Evolutionary conservation across 1,139 yeast genomes (phyloP), one percentile per base, ranked within the genome.

Genomic region (Scheffersomyces segobiensis): DNA sequence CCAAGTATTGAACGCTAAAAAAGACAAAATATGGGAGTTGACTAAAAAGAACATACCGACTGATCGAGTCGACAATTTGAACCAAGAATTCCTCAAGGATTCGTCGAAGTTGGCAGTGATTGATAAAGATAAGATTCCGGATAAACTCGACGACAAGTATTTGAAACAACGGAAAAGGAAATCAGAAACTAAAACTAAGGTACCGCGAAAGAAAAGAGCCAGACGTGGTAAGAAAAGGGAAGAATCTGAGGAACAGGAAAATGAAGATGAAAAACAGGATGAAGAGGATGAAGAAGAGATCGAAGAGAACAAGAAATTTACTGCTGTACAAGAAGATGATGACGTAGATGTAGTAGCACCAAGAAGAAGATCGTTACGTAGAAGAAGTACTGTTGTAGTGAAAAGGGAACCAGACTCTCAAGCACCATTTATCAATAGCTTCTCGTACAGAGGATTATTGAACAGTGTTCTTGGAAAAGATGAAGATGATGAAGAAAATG

Each of bases 1-100:
- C 59, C 75, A 71, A 55, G 72, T 77, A 5, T 65, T 80, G 53
- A 72, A 74, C 56, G 60, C 75, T 26, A 80, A 80, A 62, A 78
- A 79, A 62, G 72, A 70, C 55, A 69, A 64, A 60, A 80, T 80
- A 10, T 71, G 78, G 66, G 70, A 77, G 57, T 65, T 80, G 32
- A 67, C 67, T 52, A 62, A 64, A 49, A 59, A 58, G 17, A 21
- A 52, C 14, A 21, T 24, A 17, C 59, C 60, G 14, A 52, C 56
- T 12, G 62, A 59, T 24, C 59, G 49, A 2, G 52, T 74, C 21
- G 67, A 64, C 22, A 66, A 67, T 7, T 62, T 75, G 55, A 77
- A 77, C 61, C 63, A 67, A 39, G 63, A 58, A 32, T 71, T 66
- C 59, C 59, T 59, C 32, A 63, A 65, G 46, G 67, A 69, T 52